These are phyloP conservation scores for Aurifilum marmelostoma DNA, from an alignment of 2,329 filamentous ascomycete species.

Conservation along the genomic window DNA sequence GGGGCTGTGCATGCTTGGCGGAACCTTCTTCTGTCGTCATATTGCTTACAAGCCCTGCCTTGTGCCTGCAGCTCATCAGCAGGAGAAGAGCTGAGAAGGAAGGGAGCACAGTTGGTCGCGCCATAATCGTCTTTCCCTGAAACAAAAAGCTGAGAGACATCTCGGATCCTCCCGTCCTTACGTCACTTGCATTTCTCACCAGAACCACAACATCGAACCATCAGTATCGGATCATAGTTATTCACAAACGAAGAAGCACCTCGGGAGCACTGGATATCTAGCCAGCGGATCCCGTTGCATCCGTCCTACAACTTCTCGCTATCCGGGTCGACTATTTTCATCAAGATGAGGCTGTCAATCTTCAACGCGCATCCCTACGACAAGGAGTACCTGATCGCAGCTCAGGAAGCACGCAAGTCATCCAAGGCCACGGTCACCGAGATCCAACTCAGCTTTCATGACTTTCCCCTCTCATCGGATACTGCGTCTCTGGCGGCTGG, in stretches of 20 bases:
- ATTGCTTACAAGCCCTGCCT: not conserved
- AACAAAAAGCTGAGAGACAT: not conserved
- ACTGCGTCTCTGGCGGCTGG: slow-evolving; percentile 59
- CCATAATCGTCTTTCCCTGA: not conserved
- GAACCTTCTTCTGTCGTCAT: not conserved
- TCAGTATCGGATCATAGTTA: not conserved
- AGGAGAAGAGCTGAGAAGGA: not conserved
- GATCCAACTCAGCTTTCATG: slow-evolving; percentile 59
- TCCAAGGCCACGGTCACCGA: slow-evolving; percentile 35
- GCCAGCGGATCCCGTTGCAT: too few species aligned
- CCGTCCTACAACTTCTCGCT: not conserved
- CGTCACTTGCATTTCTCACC: not conserved
- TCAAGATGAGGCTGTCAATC: slow-evolving; percentile 61
- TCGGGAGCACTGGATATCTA: not conserved
- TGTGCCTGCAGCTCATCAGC: not conserved
- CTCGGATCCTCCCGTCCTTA: not conserved
- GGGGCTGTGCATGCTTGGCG: not conserved
- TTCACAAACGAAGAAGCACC: not conserved
- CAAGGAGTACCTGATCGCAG: slow-evolving; percentile 54
- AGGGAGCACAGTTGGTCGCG: not conserved
- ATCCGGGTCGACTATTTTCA: slow-evolving; percentile 2
- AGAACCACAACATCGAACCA: not conserved
- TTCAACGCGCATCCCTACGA: slow-evolving; percentile 70
- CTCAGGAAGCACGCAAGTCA: slow-evolving; percentile 40
- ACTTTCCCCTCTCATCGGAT: slow-evolving; percentile 57